Evolutionary conservation across 1,139 yeast species (phyloP), one percentile per base, ranked within the genome.

Genomic region (Candida tropicalis): DNA sequence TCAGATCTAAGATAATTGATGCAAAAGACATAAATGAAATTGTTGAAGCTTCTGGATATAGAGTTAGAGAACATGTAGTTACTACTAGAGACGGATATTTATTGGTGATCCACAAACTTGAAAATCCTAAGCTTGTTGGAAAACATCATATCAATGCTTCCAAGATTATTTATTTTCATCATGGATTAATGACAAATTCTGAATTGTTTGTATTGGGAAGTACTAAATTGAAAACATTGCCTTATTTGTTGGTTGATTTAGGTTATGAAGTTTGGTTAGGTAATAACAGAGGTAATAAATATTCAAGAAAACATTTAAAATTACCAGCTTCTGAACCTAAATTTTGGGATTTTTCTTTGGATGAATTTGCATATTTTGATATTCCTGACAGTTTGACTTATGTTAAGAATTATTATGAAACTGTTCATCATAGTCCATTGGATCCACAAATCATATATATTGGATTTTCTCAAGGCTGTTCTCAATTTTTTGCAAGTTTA

Each of bases 271-370:
- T 66, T 5, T 66, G 71, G 70, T 53, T 66, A 40, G 72, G 72
- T 3, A 66, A 66, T 47, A 66, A 66, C 47, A 53, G 70, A 39
- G 72, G 71, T 3, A 66, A 66, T 46, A 66, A 65, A 48, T 66
- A 66, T 47, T 64, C 69, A 3, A 73, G 82, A 28, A 66, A 66
- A 39, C 72, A 66, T 48, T 48, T 65, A 39, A 61, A 59, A 43
- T 42, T 59, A 27, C 57, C 67, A 8, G 77, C 84, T 1, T 61
- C 66, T 11, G 75, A 77, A 12, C 52, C 61, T 2, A 68, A 71
- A 44, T 89, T 86, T 62, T 89, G 97, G 97, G 80, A 88, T 62
- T 89, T 86, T 55, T 82, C 91, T 18, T 73, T 89, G 40, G 97
- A 89, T 63, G 95, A 89, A 59, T 87, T 85, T 64, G 95, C 96